Percentiles rank a stretch among this genome's conserved stretches.
These are phyloP conservation scores for Fragilaria radians DNA, from an alignment of 108 stramenopile genomes.

Conservation along the genomic window DNA sequence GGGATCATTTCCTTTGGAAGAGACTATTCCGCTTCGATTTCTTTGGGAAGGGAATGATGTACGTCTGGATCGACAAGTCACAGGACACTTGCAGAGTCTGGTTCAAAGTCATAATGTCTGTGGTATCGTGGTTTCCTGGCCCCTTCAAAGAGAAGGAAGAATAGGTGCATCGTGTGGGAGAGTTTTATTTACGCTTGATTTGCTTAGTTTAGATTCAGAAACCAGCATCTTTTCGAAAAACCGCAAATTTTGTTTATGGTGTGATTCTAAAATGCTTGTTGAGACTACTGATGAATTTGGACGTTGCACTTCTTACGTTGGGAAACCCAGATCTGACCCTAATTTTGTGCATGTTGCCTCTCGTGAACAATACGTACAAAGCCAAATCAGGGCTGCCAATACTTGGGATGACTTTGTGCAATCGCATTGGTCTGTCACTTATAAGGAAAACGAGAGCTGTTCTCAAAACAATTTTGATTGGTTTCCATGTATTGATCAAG, in stretches of 20 bases:
- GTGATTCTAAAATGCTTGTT: conserved; percentile 2
- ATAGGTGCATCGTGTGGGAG: conserved; percentile 27
- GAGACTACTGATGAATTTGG: conserved; percentile 23
- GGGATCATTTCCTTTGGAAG: background rate
- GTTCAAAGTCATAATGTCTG: conserved; percentile 24
- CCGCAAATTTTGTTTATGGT: conserved; percentile 34
- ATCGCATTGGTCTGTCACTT: conserved; percentile 20
- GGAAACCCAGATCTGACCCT: background rate
- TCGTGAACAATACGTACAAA: conserved; percentile 21
- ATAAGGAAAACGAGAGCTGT: background rate
- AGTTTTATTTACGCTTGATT: conserved; percentile 26
- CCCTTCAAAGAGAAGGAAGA: conserved; percentile 17
- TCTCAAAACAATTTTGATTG: no score
- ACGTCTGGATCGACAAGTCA: background rate
- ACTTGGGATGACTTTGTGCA: conserved; percentile 32
- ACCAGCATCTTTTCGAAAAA: background rate
- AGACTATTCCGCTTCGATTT: conserved; percentile 2
- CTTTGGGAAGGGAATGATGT: conserved; percentile 1
- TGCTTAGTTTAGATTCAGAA: conserved; percentile 6
- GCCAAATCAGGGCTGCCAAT: conserved; percentile 5
- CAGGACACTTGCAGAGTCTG: conserved; percentile 10
- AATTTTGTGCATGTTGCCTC: conserved; percentile 20
- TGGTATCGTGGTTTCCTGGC: conserved; percentile 39
- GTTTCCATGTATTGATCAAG: no score
- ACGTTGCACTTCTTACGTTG: conserved; percentile 12